A percentile compares a stretch with the other conserved stretches of the same genome.
Conservation (phyloP, 345 rosid genomes). For the Triadica sebifera region DNA sequence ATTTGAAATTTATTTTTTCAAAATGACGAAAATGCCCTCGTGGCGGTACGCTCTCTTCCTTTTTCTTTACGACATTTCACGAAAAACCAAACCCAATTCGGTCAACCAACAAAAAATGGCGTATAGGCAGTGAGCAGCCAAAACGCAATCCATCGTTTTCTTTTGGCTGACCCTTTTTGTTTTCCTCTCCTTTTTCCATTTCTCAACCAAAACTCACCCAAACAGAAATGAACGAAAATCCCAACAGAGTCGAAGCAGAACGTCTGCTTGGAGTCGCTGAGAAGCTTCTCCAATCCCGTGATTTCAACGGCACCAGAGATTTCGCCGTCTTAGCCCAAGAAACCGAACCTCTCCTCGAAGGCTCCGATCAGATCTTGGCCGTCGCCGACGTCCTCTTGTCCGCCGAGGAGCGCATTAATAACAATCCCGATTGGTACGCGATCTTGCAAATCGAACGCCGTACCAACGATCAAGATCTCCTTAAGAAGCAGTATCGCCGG, state of each 20-base stretch:
- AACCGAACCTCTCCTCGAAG: slow-evolving; percentile 78
- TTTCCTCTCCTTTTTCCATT: neutral
- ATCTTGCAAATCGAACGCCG: slow-evolving; percentile 64
- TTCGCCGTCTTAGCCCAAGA: slow-evolving; percentile 83
- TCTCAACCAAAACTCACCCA: neutral
- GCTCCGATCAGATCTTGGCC: slow-evolving; percentile 86
- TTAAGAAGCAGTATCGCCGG: slow-evolving; percentile 78
- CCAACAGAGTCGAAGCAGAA: slow-evolving; percentile 60
- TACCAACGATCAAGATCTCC: slow-evolving; percentile 53
- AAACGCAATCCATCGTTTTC: neutral
- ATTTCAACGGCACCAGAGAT: slow-evolving; percentile 66
- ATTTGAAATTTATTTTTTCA: neutral
- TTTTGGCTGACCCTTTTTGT: no score
- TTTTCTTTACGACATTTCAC: neutral
- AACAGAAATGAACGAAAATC: slow-evolving; percentile 44
- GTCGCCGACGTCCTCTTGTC: slow-evolving; percentile 70
- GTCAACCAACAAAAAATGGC: neutral
- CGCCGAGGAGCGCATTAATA: slow-evolving; percentile 57
- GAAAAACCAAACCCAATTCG: neutral
- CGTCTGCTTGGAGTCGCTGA: slow-evolving; percentile 85
- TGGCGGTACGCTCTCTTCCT: no score
- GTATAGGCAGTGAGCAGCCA: neutral
- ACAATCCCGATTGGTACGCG: slow-evolving; percentile 74
- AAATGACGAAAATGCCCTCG: neutral
- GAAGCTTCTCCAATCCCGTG: slow-evolving; percentile 66